Evolutionary conservation across 495 filamentous ascomycete genomes (phyloP), one percentile per base, ranked within the genome.

Genomic region (Aspergillus olivimuriae): DNA sequence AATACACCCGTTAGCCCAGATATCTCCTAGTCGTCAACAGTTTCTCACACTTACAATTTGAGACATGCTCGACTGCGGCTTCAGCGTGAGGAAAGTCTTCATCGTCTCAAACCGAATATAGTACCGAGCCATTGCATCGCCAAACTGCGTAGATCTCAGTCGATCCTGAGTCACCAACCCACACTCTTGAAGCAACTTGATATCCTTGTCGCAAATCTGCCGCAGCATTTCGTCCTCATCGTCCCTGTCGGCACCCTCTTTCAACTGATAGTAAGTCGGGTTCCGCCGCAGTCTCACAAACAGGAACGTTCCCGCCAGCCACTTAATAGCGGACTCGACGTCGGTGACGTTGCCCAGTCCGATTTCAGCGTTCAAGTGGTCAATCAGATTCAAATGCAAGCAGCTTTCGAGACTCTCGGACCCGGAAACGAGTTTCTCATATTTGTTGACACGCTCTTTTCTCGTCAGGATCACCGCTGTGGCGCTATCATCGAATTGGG

Each of bases 341-440:
- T 83, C 72, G 2, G 68, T 77, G 44, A 98, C 82, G 2, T 87
- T 94, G 2, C 86, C 84, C 4, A 96, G 72, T 18, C 85, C 84
- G 32, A 96, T 87, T 55, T 98, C 92, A 0, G 91, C 91, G 60
- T 98, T 97, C 48, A 97, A 61, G 60, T 96, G 91, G 43, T 95
- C 90, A 28, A 95, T 86, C 2, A 97, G 68, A 50, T 94, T 89
- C 26, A 81, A 71, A 65, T 97, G 91, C 12, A 97, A 72, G 21
- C 78, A 80, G 61, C 92, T 98, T 57, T 98, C 92, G 1, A 98
- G 66, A 12, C 81, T 73, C 52, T 95, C 85, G 18, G 85, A 75
- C 0, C 91, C 92, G 1, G 84, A 83, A 4, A 91, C 78, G 69
- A 98, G 83, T 51, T 69, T 83, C 53, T 96, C 81, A 56, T 96